phyloP scores from a whole-genome alignment of 345 rosid species.

The Boechera divaricarpa region DNA sequence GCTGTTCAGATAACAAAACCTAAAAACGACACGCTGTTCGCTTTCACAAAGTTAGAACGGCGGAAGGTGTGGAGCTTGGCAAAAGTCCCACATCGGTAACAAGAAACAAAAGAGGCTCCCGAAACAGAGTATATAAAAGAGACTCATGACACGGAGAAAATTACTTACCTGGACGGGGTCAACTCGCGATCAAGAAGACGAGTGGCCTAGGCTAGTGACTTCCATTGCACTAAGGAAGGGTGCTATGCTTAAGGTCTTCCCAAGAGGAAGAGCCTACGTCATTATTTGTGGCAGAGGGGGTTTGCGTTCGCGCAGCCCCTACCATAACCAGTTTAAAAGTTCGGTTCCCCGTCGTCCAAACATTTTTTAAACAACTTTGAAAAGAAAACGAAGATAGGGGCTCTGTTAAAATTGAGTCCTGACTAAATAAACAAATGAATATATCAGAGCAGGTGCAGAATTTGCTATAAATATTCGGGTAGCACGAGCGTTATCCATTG shows the following conservation, averaged over 20 bases:
- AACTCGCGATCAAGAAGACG: conserved; percentile 42
- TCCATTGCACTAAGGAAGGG: conserved; percentile 46
- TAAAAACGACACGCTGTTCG: conserved; percentile 14
- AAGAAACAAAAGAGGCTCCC: not conserved
- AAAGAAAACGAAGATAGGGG: too few relatives aligned
- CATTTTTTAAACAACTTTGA: too few relatives aligned
- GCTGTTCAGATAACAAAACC: not conserved
- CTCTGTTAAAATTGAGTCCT: too few relatives aligned
- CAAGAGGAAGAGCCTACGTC: conserved; percentile 64
- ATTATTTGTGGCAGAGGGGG: conserved; percentile 63
- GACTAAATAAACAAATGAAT: too few relatives aligned
- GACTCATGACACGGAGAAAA: rapidly evolving
- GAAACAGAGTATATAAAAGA: not conserved
- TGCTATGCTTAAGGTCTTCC: conserved; percentile 52
- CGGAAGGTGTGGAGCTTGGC: not conserved
- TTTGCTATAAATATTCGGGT: too few relatives aligned
- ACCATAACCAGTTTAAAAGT: not conserved
- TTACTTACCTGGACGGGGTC: conserved; percentile 54
- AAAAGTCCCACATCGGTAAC: conserved; percentile 33
- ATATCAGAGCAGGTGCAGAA: too few relatives aligned
- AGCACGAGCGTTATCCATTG: too few relatives aligned
- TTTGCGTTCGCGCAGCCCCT: conserved; percentile 72
- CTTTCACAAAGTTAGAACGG: not conserved
- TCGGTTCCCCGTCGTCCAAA: too few relatives aligned
- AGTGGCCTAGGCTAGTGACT: conserved; percentile 48